Base-by-base conservation (phyloP, 192 early-diverging fungal genomes). In the Backusella tuberculispora region DNA sequence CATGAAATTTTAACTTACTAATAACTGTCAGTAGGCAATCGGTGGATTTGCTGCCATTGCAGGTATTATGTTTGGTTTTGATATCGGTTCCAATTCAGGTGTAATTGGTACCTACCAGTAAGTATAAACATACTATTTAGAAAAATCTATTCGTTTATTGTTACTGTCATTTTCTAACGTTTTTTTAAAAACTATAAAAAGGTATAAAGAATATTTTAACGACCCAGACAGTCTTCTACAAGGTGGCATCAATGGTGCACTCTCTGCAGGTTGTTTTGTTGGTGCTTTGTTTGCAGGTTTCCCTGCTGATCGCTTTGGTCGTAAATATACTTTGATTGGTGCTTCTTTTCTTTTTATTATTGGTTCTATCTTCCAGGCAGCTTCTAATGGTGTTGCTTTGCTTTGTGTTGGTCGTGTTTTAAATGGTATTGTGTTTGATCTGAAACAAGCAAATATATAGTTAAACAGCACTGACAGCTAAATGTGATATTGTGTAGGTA, bases 361-460 rank as follows among this genome's bases (percentile, higher is more conserved):
- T 34, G 96, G 96, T 46, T 90, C 87, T 44, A 78, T 89, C 63
- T 81, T 96, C 63, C 94, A 96, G 77, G 84, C 90, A 37, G 85
- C 84, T 9, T 64, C 90, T 15, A 82, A 80, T 40, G 85, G 84
- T 68, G 81, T 85, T 48, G 84, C 73, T 43, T 86, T 94, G 87
- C 85, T 96, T 24, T 88, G 92, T 47, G 85, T 81, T 56, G 95
- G 95, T 66, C 92, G 96, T 67, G 86, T 93, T 78, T 81, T 98
- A 46, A 87, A 88, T 72, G 96, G 96, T 74, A 74, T 65, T 21
- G 21, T 24, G 24, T 60, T 60, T 26, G 21, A 34, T 34, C 3
- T 66, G 14, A 66, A n/a, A 13, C 4, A 19, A 41, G 3, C 9
- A 34, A 71, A 10, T 9, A 60, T 21, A 60, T 4, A 60, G 26